These are phyloP conservation scores for Salix dunnii DNA, from an alignment of 345 rosid genomes.

Conservation along the genomic window DNA sequence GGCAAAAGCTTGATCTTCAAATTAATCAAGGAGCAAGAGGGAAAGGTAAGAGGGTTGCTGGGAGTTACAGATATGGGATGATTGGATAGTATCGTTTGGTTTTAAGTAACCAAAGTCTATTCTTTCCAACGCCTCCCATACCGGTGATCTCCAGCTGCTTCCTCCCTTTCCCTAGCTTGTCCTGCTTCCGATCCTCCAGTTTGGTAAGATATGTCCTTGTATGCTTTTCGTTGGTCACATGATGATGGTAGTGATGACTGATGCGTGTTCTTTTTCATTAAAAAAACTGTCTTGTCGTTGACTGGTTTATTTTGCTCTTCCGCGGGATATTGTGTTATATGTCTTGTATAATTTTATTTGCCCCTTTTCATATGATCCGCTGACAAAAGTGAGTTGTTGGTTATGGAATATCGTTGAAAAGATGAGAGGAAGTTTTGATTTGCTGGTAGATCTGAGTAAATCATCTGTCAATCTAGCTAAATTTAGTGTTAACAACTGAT, in stretches of 20 bases:
- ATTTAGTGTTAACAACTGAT: background rate
- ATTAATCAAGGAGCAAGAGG: background rate
- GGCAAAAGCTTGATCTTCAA: background rate
- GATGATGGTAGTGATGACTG: background rate
- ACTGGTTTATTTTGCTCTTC: background rate
- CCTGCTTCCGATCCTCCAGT: background rate
- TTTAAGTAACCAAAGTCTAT: background rate
- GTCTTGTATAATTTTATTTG: too few relatives aligned
- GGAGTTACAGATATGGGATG: conserved; percentile 21
- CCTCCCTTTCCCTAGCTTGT: background rate
- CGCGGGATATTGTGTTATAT: background rate
- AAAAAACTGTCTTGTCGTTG: background rate
- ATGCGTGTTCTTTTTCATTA: background rate
- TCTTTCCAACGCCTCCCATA: conserved; percentile 28
- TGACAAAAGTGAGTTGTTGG: too few relatives aligned
- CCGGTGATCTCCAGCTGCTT: conserved; percentile 20
- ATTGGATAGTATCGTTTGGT: conserved; percentile 3
- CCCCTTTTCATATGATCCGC: too few relatives aligned
- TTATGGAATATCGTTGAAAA: background rate
- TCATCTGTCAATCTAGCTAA: background rate
- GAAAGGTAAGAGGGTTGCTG: conserved; percentile 11
- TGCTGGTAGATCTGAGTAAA: background rate
- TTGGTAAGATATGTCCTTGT: background rate
- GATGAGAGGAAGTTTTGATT: background rate
- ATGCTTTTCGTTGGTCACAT: background rate